Conservation (phyloP, 164 flowering plant species). For the Kingdonia uniflora region DNA sequence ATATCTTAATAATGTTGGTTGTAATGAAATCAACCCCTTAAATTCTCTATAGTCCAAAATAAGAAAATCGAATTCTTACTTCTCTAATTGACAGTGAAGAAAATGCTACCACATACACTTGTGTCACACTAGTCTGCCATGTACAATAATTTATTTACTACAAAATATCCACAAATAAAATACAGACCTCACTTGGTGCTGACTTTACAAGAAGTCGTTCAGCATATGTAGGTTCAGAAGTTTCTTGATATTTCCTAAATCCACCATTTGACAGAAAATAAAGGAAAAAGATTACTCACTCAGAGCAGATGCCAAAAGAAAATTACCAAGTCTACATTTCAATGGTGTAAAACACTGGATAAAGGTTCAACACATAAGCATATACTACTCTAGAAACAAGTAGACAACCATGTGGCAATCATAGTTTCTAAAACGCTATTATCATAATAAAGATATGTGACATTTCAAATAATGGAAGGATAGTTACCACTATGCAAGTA, state of each 20-base stretch:
- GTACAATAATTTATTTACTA: neutral
- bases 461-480: no score
- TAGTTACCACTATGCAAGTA: no score
- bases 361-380: neutral
- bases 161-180: neutral
- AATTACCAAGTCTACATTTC: neutral
- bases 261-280: slow-evolving; percentile 5
- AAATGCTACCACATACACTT: neutral
- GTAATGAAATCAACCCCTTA: neutral
- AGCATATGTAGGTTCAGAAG: slow-evolving; percentile 16
- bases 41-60: neutral
- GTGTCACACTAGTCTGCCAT: neutral
- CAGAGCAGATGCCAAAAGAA: neutral
- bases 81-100: neutral
- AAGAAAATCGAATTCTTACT: neutral
- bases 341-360: neutral
- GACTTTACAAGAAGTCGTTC: slow-evolving; percentile 21
- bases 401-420: neutral
- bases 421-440: neutral
- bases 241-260: slow-evolving; percentile 35
- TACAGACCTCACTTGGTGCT: slow-evolving; percentile 30
- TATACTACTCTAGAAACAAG: neutral
- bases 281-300: no score
- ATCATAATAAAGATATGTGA: no score
- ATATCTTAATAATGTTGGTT: neutral